Base-by-base conservation (phyloP, 805 yeast species). In the Monosporozyma siamensis region DNA sequence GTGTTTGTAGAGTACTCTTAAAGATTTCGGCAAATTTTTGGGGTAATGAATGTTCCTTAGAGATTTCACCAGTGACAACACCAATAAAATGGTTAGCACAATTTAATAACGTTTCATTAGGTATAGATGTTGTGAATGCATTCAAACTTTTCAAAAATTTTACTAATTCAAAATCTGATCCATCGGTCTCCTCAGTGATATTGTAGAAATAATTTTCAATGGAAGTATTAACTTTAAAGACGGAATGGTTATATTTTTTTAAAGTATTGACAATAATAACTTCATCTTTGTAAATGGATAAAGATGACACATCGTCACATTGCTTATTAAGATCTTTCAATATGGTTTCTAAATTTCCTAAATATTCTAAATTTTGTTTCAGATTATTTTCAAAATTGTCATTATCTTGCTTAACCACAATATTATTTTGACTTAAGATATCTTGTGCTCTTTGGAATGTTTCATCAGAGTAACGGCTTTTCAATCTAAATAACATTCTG, bases 291-390 rank as follows among this genome's bases (percentile, higher is more conserved):
- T 66, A 70, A 20, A 67, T 50, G n/a, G 63, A 61, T 1, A 82
- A 53, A 1, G 78, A 65, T 30, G 85, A 66, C 0, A 81, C 70
- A 52, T 84, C 92, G 44, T 72, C 70, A 15, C 77, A 68, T 38
- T 71, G 70, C 45, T 74, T 80, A 45, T 72, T 73, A 41, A 83
- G 68, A 53, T 88, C 95, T 43, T 73, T 75, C 55, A 95, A 80
- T 21, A 88, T 66, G 2, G 84, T 70, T 44, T 78, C 81, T 44
- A 89, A 72, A 46, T 80, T 77, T 26, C 73, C 66, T 83, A 95
- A 80, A 51, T 79, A 79, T 24, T 70, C 70, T 38, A 64, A 60
- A 3, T 41, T 40, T 22, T 39, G 39, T n/a, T 41, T 27, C 9
- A 24, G 3, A 22, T 21, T 30, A n/a, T 70, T 47, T 15, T 24